phyloP scores from a whole-genome alignment of 129 eudicot species.

The Chrysanthemum makinoi region DNA sequence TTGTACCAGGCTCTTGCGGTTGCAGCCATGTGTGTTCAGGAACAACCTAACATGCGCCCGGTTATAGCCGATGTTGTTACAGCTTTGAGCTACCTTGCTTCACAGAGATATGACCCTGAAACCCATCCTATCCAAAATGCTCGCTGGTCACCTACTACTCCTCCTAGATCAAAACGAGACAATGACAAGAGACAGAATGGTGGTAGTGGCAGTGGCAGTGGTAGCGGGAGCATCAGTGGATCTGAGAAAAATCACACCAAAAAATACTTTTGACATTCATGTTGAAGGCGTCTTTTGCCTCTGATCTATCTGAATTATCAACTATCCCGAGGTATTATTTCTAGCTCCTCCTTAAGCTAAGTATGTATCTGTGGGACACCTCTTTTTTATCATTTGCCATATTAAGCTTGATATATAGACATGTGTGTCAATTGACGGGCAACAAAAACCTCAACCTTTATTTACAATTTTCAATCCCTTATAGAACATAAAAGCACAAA shows the following conservation, averaged over 20 bases:
- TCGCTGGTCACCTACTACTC: conserved; percentile 49
- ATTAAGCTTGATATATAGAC: background rate
- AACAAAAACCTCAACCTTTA: background rate
- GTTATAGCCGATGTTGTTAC: conserved; percentile 72
- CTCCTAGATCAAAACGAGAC: conserved; percentile 56
- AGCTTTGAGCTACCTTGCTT: conserved; percentile 62
- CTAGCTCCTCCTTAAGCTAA: conserved; percentile 10
- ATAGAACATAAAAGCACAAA: background rate
- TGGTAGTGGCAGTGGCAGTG: conserved; percentile 27
- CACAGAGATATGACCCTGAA: conserved; percentile 56
- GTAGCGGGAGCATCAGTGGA: conserved; percentile 38
- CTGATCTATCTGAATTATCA: conserved; percentile 6
- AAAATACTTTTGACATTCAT: conserved; percentile 19
- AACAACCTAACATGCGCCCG: conserved; percentile 72
- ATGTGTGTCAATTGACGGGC: background rate
- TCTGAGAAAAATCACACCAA: conserved; percentile 38
- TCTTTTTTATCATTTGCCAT: too few species aligned
- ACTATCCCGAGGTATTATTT: conserved; percentile 25
- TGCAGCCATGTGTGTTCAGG: conserved; percentile 81
- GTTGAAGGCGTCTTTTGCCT: conserved; percentile 12
- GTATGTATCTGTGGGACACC: background rate
- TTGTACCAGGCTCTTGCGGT: conserved; percentile 69
- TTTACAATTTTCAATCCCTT: background rate
- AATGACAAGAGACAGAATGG: conserved; percentile 16
- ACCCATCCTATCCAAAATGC: conserved; percentile 39